Conservation (phyloP, 2,329 filamentous ascomycete species). For the Ophiostoma angusticollis region DNA sequence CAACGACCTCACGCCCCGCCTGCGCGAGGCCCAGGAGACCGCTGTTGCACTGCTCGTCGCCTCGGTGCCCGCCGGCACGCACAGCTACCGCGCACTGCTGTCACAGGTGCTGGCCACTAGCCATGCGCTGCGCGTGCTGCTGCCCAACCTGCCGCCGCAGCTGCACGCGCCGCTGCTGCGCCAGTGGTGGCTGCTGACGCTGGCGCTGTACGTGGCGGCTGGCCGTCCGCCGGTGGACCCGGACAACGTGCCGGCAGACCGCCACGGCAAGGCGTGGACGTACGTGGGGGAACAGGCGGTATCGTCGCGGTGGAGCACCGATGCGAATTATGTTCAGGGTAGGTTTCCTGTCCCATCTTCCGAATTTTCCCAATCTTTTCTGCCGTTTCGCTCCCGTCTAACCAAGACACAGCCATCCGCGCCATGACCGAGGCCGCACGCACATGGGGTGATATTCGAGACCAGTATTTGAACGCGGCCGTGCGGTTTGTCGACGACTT, state of each 20-base stretch:
- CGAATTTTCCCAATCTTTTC: neutral
- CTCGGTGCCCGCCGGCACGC: conserved; percentile 41
- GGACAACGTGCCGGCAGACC: conserved; percentile 48
- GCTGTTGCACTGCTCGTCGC: conserved; percentile 50
- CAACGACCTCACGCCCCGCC: conserved; percentile 54
- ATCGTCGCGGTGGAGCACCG: conserved; percentile 51
- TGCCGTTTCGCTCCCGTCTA: neutral
- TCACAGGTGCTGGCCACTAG: conserved; percentile 73
- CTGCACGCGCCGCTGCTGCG: conserved; percentile 63
- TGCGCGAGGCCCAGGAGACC: conserved; percentile 55
- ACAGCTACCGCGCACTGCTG: conserved; percentile 66
- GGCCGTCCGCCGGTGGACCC: conserved; percentile 58
- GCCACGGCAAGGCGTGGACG: conserved; percentile 60
- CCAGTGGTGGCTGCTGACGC: conserved; percentile 79
- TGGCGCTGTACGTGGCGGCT: conserved; percentile 66
- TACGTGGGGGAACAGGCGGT: conserved; percentile 62
- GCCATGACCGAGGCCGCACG: conserved; percentile 61
- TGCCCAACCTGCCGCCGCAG: conserved; percentile 61
- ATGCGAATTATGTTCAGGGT: conserved; percentile 82
- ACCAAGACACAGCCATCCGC: conserved; percentile 56
- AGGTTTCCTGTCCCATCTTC: conserved; percentile 16
- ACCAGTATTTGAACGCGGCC: conserved; percentile 54
- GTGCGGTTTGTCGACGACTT: conserved; percentile 64
- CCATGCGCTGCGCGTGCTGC: conserved; percentile 74
- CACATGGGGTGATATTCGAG: conserved; percentile 60